Base-by-base conservation (phyloP, 2,329 filamentous ascomycete genomes). In the Plectosphaerella plurivora region DNA sequence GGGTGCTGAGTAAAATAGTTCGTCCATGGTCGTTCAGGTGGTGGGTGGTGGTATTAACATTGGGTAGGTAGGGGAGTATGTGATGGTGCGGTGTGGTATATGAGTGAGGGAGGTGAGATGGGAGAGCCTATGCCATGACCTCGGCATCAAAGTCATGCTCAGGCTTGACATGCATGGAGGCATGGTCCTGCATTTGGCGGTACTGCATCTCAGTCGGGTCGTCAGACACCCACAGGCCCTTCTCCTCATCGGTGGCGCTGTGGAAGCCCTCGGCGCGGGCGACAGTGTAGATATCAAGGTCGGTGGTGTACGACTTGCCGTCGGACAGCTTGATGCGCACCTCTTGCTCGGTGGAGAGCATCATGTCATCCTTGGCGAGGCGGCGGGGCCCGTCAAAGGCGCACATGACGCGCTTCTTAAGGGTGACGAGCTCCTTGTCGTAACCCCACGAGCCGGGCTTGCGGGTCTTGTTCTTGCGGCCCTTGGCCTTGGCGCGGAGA, bases 321-420 rank as follows among this genome's bases (percentile, higher is more conserved):
- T 90, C 87, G 22, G 82, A 82, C 16, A 97, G 79, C 69, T 85
- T 85, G 68, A 96, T 79, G 64, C 93, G 90, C 37, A 97, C 91
- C 72, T 99, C 94, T 64, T 94, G 92, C 62, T 96, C 91, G 15
- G 89, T 91, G 61, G 92, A 91, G 48, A 99, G 85, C 91, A 97
- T 96, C 91, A 97, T 94, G 72, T 99, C 94, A 66, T 99, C 94
- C 76, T 97, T 97, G 82, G 89, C 94, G 48, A 99, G 79, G 42
- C 93, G 86, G 50, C 92, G 85, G 15, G 81, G 81, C 1, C 94
- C 94, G 65, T 97, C 91, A 63, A 95, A 99, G 18, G 96, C 89
- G 58, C 91, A 91, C 63, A 97, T 79, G 51, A 97, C 91, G 25
- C 94, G 89, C 82, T 97, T 97, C 83, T 95, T 97, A 84, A 96